Evolutionary conservation across 2,329 filamentous ascomycete species (phyloP).

Genomic region (Scytalidium sp.): DNA sequence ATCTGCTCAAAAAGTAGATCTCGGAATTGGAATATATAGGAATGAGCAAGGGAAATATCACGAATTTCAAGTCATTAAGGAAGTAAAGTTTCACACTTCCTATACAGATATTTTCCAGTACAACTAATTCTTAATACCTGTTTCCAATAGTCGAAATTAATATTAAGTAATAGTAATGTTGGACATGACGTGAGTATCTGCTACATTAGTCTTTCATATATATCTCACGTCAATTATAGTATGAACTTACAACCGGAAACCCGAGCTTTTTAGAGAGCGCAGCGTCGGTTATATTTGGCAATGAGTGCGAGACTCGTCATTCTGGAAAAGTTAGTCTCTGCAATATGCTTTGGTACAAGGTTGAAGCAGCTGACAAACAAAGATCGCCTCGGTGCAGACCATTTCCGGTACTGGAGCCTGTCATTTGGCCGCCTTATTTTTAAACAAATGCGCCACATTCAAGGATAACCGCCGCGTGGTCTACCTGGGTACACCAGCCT

Average conservation of each 20-base stretch:
- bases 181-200: constrained; percentile 25
- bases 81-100: constrained; percentile 8
- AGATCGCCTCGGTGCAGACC: constrained; percentile 34
- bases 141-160: constrained; percentile 19
- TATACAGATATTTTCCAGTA: too few species aligned
- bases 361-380: not conserved
- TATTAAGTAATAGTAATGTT: constrained; percentile 14
- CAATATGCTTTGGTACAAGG: not conserved
- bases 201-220: not conserved
- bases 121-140: too few species aligned
- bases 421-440: constrained; percentile 30
- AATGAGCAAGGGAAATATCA: constrained; percentile 30
- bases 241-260: constrained; percentile 33
- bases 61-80: constrained; percentile 26
- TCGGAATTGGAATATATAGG: constrained; percentile 35
- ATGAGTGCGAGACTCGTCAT: constrained; percentile 1
- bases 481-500: constrained; percentile 30
- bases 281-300: constrained; percentile 30
- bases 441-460: constrained; percentile 20
- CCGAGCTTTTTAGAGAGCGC: constrained; percentile 19
- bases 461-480: constrained; percentile 19
- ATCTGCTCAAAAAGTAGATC: constrained; percentile 29
- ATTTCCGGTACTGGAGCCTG: constrained; percentile 36
- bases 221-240: constrained; percentile 19
- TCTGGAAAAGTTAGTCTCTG: not conserved